Base-by-base conservation (phyloP, 257 asterid species). In the Echites panduratus region DNA sequence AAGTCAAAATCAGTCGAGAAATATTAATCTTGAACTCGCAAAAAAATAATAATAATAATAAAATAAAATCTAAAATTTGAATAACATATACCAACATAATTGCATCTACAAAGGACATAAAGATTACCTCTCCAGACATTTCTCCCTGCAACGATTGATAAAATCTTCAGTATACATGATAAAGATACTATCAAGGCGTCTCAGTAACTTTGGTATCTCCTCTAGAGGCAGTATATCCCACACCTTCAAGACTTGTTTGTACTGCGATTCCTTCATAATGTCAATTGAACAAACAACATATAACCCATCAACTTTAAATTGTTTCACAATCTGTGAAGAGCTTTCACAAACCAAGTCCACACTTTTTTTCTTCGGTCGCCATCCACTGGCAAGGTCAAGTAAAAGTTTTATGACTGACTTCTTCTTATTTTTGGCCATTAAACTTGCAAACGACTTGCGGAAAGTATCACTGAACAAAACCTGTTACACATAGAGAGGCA, bases 341-440 rank as follows among this genome's bases (percentile, higher is more conserved):
- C 66, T 77, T 78, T 81, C 83, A 32, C 88, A 88, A 50, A 71
- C 27, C 70, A 61, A 49, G 73, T 89, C 89, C 76, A 86, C 83
- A 35, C 70, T 75, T 72, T 67, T 75, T 65, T 78, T 90, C 83
- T 80, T 84, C 7, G 94, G 94, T 73, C 90, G 86, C 96, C 96
- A 88, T 45, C 96, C 96, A 40, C 85, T 73, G 54, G 94, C 87
- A 70, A 88, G 84, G 79, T 81, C 86, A 70, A 84, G 77, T 67
- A 90, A 68, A 29, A 81, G 64, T 43, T 62, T 77, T 13, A 88
- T 41, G 53, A 75, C 87, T 65, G 79, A 70, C 66, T 81, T 86
- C 81, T 75, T 87, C 32, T 72, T 43, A 35, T 63, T 61, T 26
- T 83, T 73, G 10, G 84, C 68, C 65, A 20, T 66, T 78, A 89